Conservation (phyloP, 2,329 filamentous ascomycete species). For the Fusarium compactum region DNA sequence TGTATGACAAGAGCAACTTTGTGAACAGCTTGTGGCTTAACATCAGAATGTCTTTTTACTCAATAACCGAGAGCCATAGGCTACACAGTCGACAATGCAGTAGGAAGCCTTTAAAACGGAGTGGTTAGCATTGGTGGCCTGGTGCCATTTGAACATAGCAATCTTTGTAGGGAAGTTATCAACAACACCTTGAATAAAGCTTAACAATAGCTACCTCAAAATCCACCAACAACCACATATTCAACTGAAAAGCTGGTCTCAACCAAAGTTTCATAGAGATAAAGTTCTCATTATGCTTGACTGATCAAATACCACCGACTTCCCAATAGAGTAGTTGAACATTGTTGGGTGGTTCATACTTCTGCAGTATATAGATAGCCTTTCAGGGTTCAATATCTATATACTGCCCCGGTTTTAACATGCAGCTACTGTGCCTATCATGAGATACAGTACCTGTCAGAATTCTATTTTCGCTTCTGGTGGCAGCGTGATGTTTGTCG, state of each 20-base stretch:
- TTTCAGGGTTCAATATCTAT: neutral
- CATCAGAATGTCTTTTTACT: neutral
- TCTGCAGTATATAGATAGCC: neutral
- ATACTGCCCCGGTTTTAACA: neutral
- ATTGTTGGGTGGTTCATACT: neutral
- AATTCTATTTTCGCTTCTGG: constrained; percentile 1
- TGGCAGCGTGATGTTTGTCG: constrained; percentile 1
- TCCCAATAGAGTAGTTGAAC: neutral
- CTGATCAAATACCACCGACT: neutral
- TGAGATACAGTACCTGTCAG: neutral
- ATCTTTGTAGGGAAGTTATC: neutral
- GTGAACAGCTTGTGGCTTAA: neutral
- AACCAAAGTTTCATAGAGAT: no score
- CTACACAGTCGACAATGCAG: accelerated
- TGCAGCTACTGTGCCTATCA: neutral
- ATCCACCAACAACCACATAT: neutral
- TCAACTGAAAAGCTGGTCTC: neutral
- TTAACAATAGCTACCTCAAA: neutral
- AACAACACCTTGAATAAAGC: neutral
- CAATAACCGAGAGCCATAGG: neutral
- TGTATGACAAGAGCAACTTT: neutral
- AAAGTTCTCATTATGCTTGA: neutral
- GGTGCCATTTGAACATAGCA: neutral
- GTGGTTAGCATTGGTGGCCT: no score
- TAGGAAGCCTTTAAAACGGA: no score